Evolutionary conservation across 495 filamentous ascomycete genomes (phyloP), one percentile per base, ranked within the genome.

Genomic region (Penicillium angulare): DNA sequence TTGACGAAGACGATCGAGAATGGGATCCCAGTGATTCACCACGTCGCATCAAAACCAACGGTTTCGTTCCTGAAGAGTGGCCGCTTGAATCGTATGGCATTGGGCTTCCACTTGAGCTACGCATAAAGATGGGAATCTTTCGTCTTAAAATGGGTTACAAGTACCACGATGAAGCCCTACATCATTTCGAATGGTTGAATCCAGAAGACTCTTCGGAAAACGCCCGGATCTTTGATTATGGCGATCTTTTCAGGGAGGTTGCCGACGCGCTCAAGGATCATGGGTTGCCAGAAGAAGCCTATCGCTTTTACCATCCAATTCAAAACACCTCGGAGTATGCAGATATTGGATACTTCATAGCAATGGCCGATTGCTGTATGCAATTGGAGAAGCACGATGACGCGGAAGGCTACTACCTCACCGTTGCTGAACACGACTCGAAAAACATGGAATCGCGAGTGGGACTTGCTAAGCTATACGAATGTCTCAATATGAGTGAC

Each of bases 101-200:
- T 26, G 85, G 86, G 1, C 76, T 98, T 12, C 93, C 93, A 0
- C 59, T 89, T 3, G 92, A 97, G 52, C 64, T 97, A 27, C 82
- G 91, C n/a, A 81, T 89, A 13, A 96, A 90, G 66, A 72, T 98
- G 50, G 92, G 89, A 8, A 59, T 93, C 3, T 95, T 87, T 65
- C 81, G 95, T 20, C 65, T 95, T 27, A 84, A 82, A 40, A 72
- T 87, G 55, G 82, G 81, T 0, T 65, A 72, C 22, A 57, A 62
- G 6, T 64, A 91, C 48, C 67, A 84, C 31, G 69, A 79, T n/a
- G 92, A 97, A 71, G 91, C 90, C 16, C 70, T 87, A 81, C 64
- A 76, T 42, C 84, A 87, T 64, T 80, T 88, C 42, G 72, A 77
- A 49, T 82, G 81, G 67, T 73, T 92, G 21, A 79, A 88, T 24